phyloP scores from a whole-genome alignment of 2,329 filamentous ascomycete genomes.

The Botrytis galanthina region DNA sequence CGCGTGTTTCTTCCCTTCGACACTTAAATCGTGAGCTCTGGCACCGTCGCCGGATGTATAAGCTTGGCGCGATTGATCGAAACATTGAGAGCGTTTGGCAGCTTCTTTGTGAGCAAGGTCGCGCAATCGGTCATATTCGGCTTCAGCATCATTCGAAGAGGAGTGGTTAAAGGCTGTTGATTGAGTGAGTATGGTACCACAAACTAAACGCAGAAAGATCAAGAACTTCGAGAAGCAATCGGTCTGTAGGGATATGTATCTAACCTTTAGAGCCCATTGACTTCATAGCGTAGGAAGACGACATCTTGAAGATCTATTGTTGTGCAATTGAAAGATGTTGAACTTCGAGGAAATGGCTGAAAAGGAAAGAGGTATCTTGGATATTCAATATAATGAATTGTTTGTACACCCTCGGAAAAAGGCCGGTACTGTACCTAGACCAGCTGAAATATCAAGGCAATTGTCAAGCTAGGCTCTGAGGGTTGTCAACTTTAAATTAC shows the following conservation, averaged over 20 bases:
- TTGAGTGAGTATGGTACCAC: background rate
- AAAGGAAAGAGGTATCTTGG: background rate
- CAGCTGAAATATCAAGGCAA: conserved; percentile 12
- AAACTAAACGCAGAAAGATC: background rate
- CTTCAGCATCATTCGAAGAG: conserved; percentile 66
- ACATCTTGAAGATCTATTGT: conserved; percentile 44
- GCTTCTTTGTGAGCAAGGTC: conserved; percentile 79
- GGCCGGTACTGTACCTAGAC: conserved; percentile 1
- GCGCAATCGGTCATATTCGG: conserved; percentile 89
- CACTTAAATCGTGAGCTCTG: conserved; percentile 73
- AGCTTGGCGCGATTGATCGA: conserved; percentile 71
- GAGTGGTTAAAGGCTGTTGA: conserved; percentile 71
- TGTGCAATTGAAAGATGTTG: background rate
- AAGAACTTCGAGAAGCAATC: background rate
- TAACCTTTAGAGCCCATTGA: conserved; percentile 46
- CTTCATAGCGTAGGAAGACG: conserved; percentile 44
- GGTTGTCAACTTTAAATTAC: conserved; percentile 8
- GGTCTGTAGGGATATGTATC: background rate
- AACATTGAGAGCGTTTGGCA: conserved; percentile 72
- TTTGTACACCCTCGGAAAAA: background rate
- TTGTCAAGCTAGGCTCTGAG: background rate
- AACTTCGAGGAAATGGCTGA: background rate
- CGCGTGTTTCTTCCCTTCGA: conserved; percentile 82
- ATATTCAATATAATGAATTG: background rate
- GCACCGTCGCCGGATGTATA: conserved; percentile 82